A percentile compares a stretch with the other conserved stretches of the same genome.
These are phyloP conservation scores for Stephanodiscus triporus DNA, from an alignment of 108 stramenopile genomes.

Conservation along the genomic window DNA sequence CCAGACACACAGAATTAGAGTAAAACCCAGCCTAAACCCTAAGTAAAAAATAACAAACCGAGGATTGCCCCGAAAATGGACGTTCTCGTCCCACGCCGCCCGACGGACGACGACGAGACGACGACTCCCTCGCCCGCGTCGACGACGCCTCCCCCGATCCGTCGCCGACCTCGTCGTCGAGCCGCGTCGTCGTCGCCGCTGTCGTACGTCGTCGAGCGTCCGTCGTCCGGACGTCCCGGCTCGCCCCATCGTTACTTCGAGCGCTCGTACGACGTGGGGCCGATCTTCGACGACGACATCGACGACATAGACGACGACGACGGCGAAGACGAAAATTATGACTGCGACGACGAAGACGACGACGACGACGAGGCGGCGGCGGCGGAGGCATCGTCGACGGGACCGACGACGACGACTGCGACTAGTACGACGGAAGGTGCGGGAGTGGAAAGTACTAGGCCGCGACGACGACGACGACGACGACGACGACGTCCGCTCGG, in stretches of 20 bases:
- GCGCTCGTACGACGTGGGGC: slow-evolving; percentile 29
- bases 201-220: slow-evolving; percentile 3
- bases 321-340: neutral
- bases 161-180: neutral
- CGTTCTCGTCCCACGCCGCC: no score
- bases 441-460: no score
- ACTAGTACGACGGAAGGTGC: neutral
- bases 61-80: no score
- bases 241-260: slow-evolving; percentile 52
- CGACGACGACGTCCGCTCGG: neutral
- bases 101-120: neutral
- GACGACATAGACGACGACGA: neutral
- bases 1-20: no score
- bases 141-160: neutral
- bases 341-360: neutral
- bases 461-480: neutral
- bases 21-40: no score
- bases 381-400: neutral
- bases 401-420: neutral
- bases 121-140: neutral
- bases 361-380: neutral
- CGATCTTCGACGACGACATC: neutral
- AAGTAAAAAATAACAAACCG: no score
- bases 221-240: slow-evolving; percentile 37
- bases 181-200: no score